A percentile compares a stretch with the other conserved stretches of the same genome.
phyloP scores from a whole-genome alignment of 2,329 filamentous ascomycete genomes.

The Beauveria sp. region DNA sequence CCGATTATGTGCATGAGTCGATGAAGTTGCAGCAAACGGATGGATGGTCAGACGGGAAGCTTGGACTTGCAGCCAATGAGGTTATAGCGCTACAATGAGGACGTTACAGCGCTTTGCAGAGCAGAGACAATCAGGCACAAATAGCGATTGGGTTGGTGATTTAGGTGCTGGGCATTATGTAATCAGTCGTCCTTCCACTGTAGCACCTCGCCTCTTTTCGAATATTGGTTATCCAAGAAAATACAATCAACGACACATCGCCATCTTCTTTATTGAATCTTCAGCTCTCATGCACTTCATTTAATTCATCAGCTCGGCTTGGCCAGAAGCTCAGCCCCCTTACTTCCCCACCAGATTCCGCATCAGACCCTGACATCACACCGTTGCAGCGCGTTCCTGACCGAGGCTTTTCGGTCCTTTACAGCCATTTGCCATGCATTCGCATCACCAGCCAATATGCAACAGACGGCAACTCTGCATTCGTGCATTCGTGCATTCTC shows the following conservation, averaged over 20 bases:
- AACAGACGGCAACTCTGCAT: neutral
- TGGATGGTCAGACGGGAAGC: neutral
- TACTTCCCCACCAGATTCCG: neutral
- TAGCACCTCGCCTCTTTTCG: too few relatives aligned
- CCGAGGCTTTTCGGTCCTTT: neutral
- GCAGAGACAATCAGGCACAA: too few relatives aligned
- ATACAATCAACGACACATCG: neutral
- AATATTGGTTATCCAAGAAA: too few relatives aligned
- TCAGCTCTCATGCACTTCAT: slow-evolving; percentile 1
- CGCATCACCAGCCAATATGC: neutral
- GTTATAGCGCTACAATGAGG: neutral
- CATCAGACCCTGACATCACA: neutral
- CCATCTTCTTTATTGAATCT: neutral
- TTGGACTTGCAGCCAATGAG: neutral
- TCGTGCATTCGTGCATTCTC: neutral
- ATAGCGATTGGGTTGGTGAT: too few relatives aligned
- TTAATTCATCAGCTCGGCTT: neutral
- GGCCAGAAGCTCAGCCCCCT: neutral
- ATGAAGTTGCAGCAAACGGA: neutral
- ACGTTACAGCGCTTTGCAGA: too few relatives aligned
- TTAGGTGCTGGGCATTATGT: too few relatives aligned
- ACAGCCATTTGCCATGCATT: neutral
- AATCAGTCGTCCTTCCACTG: too few relatives aligned
- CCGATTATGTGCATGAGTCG: neutral
- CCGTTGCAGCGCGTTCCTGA: neutral